Percentiles rank a stretch among this genome's conserved stretches.
Conservation (phyloP, 1,139 yeast genomes). For the Nadsonia starkeyi-henricii region DNA sequence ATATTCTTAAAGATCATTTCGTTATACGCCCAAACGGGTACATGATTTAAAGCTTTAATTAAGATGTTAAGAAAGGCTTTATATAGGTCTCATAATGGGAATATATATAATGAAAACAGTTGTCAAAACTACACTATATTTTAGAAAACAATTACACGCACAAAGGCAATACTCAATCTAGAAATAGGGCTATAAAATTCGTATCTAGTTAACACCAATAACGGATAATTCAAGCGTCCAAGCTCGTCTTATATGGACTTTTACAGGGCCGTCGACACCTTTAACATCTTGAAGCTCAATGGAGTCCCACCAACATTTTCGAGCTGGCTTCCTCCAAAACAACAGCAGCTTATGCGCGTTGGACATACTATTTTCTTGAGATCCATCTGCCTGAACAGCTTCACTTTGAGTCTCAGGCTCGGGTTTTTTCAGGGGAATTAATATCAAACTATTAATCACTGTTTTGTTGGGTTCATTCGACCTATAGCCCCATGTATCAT, state of each 20-base stretch:
- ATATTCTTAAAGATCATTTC: too few species aligned
- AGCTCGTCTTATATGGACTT: conserved; percentile 63
- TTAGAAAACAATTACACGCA: too few species aligned
- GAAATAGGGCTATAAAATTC: too few species aligned
- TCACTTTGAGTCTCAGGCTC: conserved; percentile 4
- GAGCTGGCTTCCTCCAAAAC: conserved; percentile 96
- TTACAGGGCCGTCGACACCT: conserved; percentile 29
- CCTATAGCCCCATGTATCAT: conserved; percentile 78
- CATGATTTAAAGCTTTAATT: too few species aligned
- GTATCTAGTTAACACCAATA: conserved; percentile 18
- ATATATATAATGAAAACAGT: too few species aligned
- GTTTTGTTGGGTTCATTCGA: conserved; percentile 77
- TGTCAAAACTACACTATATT: too few species aligned
- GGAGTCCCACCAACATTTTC: conserved; percentile 96
- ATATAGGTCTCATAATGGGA: too few species aligned
- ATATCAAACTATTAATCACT: conserved; percentile 69
- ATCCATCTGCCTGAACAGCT: background rate
- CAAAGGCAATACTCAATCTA: too few species aligned
- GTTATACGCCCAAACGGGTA: too few species aligned
- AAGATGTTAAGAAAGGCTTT: too few species aligned
- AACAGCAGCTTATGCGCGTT: conserved; percentile 63
- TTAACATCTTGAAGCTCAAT: conserved; percentile 42
- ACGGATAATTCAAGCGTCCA: conserved; percentile 65
- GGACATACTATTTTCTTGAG: conserved; percentile 13
- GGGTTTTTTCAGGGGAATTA: conserved; percentile 43